Percentiles rank a stretch among this genome's conserved stretches.
phyloP scores from a whole-genome alignment of 306 rosid species.

The Rosa lucieae region DNA sequence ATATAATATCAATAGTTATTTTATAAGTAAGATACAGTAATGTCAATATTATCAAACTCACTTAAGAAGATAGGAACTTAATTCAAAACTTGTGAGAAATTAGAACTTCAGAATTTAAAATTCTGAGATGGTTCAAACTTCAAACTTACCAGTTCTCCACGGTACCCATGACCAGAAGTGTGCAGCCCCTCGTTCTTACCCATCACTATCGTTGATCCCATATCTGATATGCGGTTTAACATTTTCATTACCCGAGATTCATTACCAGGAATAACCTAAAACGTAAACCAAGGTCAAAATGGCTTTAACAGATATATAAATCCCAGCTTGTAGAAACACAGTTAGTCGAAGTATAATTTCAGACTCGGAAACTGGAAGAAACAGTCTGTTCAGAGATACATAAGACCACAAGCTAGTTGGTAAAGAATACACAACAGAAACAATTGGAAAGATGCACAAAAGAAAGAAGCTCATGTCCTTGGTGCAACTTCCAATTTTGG shows the following conservation, averaged over 20 bases:
- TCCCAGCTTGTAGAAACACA: not conserved
- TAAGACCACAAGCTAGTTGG: not conserved
- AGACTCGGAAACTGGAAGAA: conserved; percentile 6
- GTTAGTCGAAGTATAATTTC: not conserved
- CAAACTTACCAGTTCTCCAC: conserved; percentile 78
- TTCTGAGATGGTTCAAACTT: conserved; percentile 26
- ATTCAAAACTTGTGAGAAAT: not conserved
- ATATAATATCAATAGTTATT: not conserved
- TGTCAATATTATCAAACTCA: conserved; percentile 1
- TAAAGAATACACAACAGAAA: not conserved
- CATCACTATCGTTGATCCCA: conserved; percentile 87
- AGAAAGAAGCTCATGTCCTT: conserved; percentile 5
- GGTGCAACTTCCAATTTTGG: not conserved
- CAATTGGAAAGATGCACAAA: conserved; percentile 1
- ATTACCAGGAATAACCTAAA: conserved; percentile 93
- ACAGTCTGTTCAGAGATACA: not conserved
- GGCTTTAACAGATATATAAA: not conserved
- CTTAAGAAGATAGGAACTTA: conserved; percentile 3
- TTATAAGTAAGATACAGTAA: not conserved
- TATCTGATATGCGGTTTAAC: conserved; percentile 94
- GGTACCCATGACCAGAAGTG: conserved; percentile 97
- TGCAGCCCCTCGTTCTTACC: conserved; percentile 87
- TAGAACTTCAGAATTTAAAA: not conserved
- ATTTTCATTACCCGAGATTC: conserved; percentile 97
- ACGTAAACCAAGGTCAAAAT: not conserved